Base-by-base conservation (phyloP, 805 yeast species). In the Cyberlindnera misumaiensis region DNA sequence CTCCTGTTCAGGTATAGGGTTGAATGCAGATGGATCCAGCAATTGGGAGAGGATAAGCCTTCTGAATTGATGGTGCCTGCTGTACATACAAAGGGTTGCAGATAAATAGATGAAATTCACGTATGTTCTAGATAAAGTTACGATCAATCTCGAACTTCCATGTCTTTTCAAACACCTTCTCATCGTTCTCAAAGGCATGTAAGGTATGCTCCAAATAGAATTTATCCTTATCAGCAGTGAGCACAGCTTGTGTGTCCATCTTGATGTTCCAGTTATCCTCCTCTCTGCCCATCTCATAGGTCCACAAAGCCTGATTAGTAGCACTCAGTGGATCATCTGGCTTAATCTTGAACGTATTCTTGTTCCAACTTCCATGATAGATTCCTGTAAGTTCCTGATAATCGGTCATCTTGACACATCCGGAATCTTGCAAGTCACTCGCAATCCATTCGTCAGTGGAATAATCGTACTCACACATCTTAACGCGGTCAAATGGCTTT, bases 271-370 rank as follows among this genome's bases (percentile, higher is more conserved):
- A 68, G 30, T 48, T 31, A 32, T 51, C 56, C 31, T 47, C 52
- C 17, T 56, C 63, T 47, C 72, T 62, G 8, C 70, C 70, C 56
- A 66, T 56, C n/a, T 52, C 58, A 43, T 64, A 58, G 9, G 62
- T 62, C 70, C 70, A 68, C 12, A 44, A 51, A 45, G 68, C 63
- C 43, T 62, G 56, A 42, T 61, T 64, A 30, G 39, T 44, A 2
- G 72, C 72, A 24, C 64, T 58, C 12, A 66, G 44, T 11, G 73
- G 73, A 44, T 67, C 64, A 33, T 51, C 47, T 2, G 56, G 55
- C 32, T 58, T 56, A 36, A 67, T 54, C 34, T 43, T 55, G 66
- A 70, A 68, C 10, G 51, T 37, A 42, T 68, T 68, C 27, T 58
- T 60, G 45, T 66, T 68, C 55, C 58, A 52, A 12, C 63, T 58